These are phyloP conservation scores for Escovopsis sp. DNA, from an alignment of 2,329 filamentous ascomycete species.

Conservation along the genomic window DNA sequence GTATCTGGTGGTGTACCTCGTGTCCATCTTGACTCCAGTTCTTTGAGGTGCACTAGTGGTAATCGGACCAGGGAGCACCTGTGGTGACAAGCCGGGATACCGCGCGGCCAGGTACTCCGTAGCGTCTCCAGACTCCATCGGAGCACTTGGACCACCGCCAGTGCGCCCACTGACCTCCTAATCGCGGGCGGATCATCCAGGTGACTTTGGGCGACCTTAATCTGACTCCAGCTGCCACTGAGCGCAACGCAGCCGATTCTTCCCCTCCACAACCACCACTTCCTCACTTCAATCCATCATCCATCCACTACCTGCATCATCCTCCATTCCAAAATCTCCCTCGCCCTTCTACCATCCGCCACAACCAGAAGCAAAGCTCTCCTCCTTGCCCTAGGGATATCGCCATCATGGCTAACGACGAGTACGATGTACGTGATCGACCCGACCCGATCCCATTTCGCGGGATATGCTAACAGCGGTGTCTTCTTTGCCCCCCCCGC, in stretches of 20 bases:
- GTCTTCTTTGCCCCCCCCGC: constrained; percentile 10
- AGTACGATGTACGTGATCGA: constrained; percentile 78
- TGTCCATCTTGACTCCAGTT: no score
- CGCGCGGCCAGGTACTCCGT: neutral
- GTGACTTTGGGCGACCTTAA: constrained; percentile 6
- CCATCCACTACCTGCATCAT: no score
- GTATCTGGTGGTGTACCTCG: no score
- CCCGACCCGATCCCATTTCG: constrained; percentile 6
- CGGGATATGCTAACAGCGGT: constrained; percentile 18
- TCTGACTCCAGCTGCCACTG: constrained; percentile 5
- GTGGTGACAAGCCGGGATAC: no score
- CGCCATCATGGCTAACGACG: constrained; percentile 91
- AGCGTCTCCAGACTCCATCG: constrained; percentile 1
- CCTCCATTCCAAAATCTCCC: neutral
- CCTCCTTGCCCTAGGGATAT: constrained; percentile 5
- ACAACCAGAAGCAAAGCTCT: constrained; percentile 1
- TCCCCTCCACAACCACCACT: constrained; percentile 9
- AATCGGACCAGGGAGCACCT: no score
- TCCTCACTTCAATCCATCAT: neutral
- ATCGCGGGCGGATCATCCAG: constrained; percentile 1
- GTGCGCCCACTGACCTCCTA: constrained; percentile 2
- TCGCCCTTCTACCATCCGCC: neutral
- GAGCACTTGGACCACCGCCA: neutral
- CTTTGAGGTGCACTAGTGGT: no score
- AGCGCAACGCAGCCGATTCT: constrained; percentile 7